Conservation (phyloP, 805 yeast species). For the Kodamaea sagamina region DNA sequence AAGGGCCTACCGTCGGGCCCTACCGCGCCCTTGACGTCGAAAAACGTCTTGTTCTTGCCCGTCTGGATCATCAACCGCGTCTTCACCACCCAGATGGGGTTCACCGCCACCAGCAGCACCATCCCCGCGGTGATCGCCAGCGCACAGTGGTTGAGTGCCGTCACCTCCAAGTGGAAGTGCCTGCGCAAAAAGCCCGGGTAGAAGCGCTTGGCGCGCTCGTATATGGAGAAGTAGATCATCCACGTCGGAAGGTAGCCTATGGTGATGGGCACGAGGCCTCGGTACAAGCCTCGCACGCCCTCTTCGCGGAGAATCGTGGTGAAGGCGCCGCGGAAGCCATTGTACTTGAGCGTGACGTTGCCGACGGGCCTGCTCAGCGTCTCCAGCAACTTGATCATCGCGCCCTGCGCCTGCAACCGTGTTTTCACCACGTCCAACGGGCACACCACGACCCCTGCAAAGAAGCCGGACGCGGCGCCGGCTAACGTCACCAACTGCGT, state of each 20-base stretch:
- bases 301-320: conserved; percentile 70
- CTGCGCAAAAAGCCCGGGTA: conserved; percentile 45
- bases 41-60: conserved; percentile 43
- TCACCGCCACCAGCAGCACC: conserved; percentile 78
- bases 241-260: conserved; percentile 96
- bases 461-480: conserved; percentile 93
- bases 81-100: conserved; percentile 98
- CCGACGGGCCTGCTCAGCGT: conserved; percentile 17
- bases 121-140: conserved; percentile 89
- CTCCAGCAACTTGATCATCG: conserved; percentile 19
- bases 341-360: conserved; percentile 39
- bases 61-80: conserved; percentile 91
- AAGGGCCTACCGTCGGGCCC: conserved; percentile 5
- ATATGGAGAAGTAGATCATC: conserved; percentile 92
- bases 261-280: conserved; percentile 90
- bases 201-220: conserved; percentile 70
- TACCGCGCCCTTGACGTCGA: conserved; percentile 15
- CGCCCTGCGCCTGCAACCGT: conserved; percentile 89
- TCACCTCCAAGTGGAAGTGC: conserved; percentile 26
- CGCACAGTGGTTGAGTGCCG: conserved; percentile 43
- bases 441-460: conserved; percentile 87
- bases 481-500: conserved; percentile 70
- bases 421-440: conserved; percentile 97
- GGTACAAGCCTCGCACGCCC: conserved; percentile 79
- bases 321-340: conserved; percentile 66